These are phyloP conservation scores for Vinca minor DNA, from an alignment of 257 asterid species.

Conservation along the genomic window DNA sequence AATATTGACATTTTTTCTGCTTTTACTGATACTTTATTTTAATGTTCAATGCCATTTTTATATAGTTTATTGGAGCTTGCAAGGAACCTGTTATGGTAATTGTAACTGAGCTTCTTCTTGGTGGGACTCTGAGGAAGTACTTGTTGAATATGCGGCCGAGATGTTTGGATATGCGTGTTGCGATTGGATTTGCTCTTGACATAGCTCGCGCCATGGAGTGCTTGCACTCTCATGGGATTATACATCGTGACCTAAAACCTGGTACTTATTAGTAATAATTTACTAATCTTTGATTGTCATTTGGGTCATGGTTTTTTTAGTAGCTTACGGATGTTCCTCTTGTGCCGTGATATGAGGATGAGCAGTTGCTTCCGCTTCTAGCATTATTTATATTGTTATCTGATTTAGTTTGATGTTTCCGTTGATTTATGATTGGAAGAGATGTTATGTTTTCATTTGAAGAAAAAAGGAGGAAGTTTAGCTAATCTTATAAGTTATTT, in stretches of 20 bases:
- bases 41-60: conserved; percentile 1
- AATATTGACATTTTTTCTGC: background rate
- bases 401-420: background rate
- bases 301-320: background rate
- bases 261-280: conserved; percentile 38
- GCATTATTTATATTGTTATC: background rate
- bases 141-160: conserved; percentile 66
- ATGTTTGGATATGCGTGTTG: conserved; percentile 56
- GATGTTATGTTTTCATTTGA: background rate
- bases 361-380: background rate
- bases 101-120: conserved; percentile 75
- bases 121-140: conserved; percentile 76
- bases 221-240: conserved; percentile 81
- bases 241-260: conserved; percentile 89
- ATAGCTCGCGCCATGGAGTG: conserved; percentile 95
- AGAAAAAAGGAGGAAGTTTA: background rate
- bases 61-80: conserved; percentile 93
- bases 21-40: background rate
- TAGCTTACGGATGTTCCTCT: conserved; percentile 1
- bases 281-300: background rate
- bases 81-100: conserved; percentile 90
- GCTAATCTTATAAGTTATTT: too few species aligned
- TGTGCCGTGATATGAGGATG: background rate
- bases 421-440: background rate
- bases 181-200: conserved; percentile 75